These are phyloP conservation scores for Ploettnerulaceae sp. DNA, from an alignment of 2,329 filamentous ascomycete genomes.

Conservation along the genomic window DNA sequence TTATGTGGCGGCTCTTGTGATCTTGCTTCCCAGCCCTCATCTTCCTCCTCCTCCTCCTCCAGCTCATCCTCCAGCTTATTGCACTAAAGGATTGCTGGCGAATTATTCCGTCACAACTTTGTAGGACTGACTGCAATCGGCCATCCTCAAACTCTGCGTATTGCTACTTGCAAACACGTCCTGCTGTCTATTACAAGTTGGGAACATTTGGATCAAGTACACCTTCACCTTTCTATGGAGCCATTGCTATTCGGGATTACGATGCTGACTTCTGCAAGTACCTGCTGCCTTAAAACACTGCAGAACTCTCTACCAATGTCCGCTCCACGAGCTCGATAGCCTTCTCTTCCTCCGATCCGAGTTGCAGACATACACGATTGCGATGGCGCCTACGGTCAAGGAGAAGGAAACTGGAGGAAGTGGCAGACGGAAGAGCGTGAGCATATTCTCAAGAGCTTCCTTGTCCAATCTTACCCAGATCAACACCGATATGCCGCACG, in stretches of 20 bases:
- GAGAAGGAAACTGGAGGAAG: constrained; percentile 22
- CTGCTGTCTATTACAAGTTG: neutral
- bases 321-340: constrained; percentile 3
- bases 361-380: constrained; percentile 13
- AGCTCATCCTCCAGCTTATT: neutral
- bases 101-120: neutral
- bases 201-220: neutral
- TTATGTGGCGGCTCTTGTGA: constrained; percentile 9
- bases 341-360: constrained; percentile 3
- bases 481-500: constrained; percentile 24
- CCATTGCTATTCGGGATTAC: neutral
- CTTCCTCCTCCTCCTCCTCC: constrained; percentile 1
- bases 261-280: constrained; percentile 1
- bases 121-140: neutral
- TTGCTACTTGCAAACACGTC: neutral
- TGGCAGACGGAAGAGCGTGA: constrained; percentile 30
- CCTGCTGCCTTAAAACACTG: neutral
- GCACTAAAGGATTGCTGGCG: neutral
- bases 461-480: constrained; percentile 25
- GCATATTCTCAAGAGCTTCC: constrained; percentile 27
- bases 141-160: neutral
- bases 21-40: constrained; percentile 1
- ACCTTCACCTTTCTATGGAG: neutral
- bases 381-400: constrained; percentile 27
- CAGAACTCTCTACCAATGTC: constrained; percentile 4